phyloP scores from a whole-genome alignment of 1,284 basidiomycete genomes.

The Apiotrichum sp. region DNA sequence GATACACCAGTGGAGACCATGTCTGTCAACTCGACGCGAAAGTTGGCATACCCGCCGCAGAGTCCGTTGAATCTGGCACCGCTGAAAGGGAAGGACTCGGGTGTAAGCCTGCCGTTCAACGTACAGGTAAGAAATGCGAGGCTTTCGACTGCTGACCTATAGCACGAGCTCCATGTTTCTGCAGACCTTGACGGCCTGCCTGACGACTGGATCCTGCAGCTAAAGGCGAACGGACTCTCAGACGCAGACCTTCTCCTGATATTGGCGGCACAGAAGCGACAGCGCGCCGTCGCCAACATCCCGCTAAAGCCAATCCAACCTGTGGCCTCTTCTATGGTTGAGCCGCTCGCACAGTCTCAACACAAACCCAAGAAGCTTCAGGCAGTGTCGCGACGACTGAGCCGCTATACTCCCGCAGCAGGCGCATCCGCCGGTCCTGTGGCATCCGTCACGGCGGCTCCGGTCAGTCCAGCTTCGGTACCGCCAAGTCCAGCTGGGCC shows the following conservation, averaged over 20 bases:
- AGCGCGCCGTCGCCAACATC: slow-evolving; percentile 3
- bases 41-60: too few species aligned
- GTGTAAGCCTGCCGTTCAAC: slow-evolving; percentile 38
- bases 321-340: too few species aligned
- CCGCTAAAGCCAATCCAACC: neutral
- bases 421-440: neutral
- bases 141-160: neutral
- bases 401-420: neutral
- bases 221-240: slow-evolving; percentile 35
- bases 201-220: slow-evolving; percentile 28
- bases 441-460: neutral
- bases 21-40: too few species aligned
- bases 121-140: slow-evolving; percentile 26
- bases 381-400: neutral
- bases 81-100: neutral
- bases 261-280: slow-evolving; percentile 21
- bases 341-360: too few species aligned
- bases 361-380: neutral
- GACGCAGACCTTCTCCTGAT: slow-evolving; percentile 37
- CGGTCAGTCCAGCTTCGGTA: neutral
- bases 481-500: too few species aligned
- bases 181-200: slow-evolving; percentile 35
- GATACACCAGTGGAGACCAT: too few species aligned
- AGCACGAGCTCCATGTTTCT: slow-evolving; percentile 44
- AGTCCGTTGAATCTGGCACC: too few species aligned